Percentiles rank a stretch among this genome's conserved stretches.
phyloP scores from a whole-genome alignment of 345 rosid species.

The Dimocarpus longan region DNA sequence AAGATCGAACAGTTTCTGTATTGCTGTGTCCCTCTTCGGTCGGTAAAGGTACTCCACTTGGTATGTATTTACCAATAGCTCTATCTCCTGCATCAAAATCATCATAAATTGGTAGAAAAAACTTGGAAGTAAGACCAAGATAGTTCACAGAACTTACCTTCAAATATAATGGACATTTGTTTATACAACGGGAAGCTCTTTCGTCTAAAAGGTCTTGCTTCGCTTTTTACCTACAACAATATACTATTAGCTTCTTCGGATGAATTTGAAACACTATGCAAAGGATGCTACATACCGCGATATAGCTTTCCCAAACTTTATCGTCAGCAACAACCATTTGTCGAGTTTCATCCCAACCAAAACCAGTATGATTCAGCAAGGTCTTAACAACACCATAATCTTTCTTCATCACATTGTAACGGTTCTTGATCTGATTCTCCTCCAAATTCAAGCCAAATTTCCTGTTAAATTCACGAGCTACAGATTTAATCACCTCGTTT shows the following conservation, averaged over 20 bases:
- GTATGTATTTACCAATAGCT: slow-evolving; percentile 23
- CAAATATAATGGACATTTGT: slow-evolving; percentile 39
- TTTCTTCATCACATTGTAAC: slow-evolving; percentile 47
- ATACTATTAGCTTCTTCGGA: neutral
- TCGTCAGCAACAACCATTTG: slow-evolving; percentile 46
- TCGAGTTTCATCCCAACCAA: slow-evolving; percentile 42
- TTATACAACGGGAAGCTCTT: slow-evolving; percentile 42
- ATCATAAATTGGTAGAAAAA: neutral
- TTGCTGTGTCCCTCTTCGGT: slow-evolving; percentile 43
- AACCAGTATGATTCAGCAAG: slow-evolving; percentile 30
- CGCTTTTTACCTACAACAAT: slow-evolving; percentile 31
- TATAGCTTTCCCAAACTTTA: slow-evolving; percentile 43
- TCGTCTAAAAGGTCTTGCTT: slow-evolving; percentile 44
- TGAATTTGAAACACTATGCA: neutral
- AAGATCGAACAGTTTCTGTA: slow-evolving; percentile 39
- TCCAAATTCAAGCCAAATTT: slow-evolving; percentile 40
- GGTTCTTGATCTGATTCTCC: slow-evolving; percentile 46
- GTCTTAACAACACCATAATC: slow-evolving; percentile 42
- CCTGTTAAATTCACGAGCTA: slow-evolving; percentile 34
- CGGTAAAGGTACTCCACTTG: slow-evolving; percentile 15
- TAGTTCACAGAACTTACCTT: slow-evolving; percentile 25
- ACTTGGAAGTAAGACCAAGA: neutral
- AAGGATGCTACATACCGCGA: slow-evolving; percentile 20
- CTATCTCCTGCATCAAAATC: slow-evolving; percentile 33
- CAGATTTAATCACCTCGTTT: slow-evolving; percentile 36